A percentile compares a stretch with the other conserved stretches of the same genome.
Evolutionary conservation across 768 basidiomycete genomes (phyloP).

Genomic region (Ephemerocybe angulata): DNA sequence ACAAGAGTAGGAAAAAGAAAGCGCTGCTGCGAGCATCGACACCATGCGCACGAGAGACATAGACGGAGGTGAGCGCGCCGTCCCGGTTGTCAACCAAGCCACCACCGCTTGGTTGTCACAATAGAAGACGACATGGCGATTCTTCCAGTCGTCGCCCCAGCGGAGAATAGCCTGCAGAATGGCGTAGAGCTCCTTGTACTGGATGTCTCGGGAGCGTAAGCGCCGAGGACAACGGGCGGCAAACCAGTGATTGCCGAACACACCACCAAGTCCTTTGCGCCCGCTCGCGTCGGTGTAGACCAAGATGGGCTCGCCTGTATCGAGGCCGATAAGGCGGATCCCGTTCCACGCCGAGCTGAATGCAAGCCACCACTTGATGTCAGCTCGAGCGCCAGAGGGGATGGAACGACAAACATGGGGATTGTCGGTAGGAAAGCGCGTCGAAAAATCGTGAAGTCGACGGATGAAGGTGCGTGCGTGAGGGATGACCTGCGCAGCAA

Average conservation of each 20-base stretch:
- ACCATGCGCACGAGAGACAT: constrained; percentile 15
- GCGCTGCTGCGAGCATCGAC: constrained; percentile 15
- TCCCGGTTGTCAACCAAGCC: constrained; percentile 11
- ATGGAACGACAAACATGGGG: constrained; percentile 18
- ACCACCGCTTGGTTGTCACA: constrained; percentile 26
- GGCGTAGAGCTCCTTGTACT: constrained; percentile 31
- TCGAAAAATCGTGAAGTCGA: constrained; percentile 25
- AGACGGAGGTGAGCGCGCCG: background rate
- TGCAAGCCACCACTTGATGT: constrained; percentile 32
- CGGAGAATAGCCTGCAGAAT: constrained; percentile 27
- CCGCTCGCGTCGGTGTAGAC: constrained; percentile 33
- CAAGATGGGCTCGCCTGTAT: constrained; percentile 6
- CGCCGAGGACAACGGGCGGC: constrained; percentile 19
- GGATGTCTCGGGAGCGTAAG: constrained; percentile 23
- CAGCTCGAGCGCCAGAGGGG: constrained; percentile 11
- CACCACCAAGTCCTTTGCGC: constrained; percentile 25
- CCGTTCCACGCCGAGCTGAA: constrained; percentile 29
- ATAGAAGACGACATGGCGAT: constrained; percentile 25
- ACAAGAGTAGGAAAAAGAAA: constrained; percentile 21
- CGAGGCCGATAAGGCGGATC: constrained; percentile 15
- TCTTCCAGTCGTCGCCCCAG: constrained; percentile 24
- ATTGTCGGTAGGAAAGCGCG: constrained; percentile 17
- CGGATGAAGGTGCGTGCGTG: constrained; percentile 24
- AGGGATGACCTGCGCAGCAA: constrained; percentile 32
- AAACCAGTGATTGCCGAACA: constrained; percentile 23